Percentiles rank a stretch among this genome's conserved stretches.
These are phyloP conservation scores for Clonostachys solani DNA, from an alignment of 2,329 filamentous ascomycete genomes.

Conservation along the genomic window DNA sequence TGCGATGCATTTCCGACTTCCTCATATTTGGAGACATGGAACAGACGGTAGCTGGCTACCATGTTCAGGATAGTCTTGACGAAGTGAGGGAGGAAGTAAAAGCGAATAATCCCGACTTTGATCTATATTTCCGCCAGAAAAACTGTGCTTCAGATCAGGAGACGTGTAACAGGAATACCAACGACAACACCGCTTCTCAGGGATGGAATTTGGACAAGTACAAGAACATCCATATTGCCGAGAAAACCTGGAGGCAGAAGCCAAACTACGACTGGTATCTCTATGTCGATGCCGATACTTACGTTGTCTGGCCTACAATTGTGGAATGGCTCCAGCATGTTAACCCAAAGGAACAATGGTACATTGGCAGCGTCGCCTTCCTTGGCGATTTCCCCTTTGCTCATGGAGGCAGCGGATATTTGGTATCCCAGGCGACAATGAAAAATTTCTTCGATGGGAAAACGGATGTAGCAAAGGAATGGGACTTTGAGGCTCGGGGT, in stretches of 20 bases:
- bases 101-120: slow-evolving; percentile 43
- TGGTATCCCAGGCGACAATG: slow-evolving; percentile 48
- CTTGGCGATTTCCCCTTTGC: slow-evolving; percentile 39
- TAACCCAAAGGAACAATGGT: slow-evolving; percentile 35
- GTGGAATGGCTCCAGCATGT: slow-evolving; percentile 40
- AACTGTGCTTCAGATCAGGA: slow-evolving; percentile 39
- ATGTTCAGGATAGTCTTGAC: slow-evolving; percentile 41
- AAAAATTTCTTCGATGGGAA: slow-evolving; percentile 33
- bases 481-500: slow-evolving; percentile 31
- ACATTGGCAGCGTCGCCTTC: slow-evolving; percentile 44
- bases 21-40: slow-evolving; percentile 55
- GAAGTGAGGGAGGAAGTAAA: slow-evolving; percentile 35
- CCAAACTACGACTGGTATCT: slow-evolving; percentile 55
- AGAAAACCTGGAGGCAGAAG: slow-evolving; percentile 44
- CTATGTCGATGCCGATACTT: slow-evolving; percentile 56
- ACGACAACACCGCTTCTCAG: slow-evolving; percentile 15
- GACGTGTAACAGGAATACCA: slow-evolving; percentile 31
- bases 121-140: slow-evolving; percentile 39
- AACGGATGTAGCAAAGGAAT: slow-evolving; percentile 37
- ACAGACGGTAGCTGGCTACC: slow-evolving; percentile 36
- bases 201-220: slow-evolving; percentile 57
- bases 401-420: slow-evolving; percentile 53
- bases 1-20: slow-evolving; percentile 44
- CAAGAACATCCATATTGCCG: slow-evolving; percentile 57
- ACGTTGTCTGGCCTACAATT: slow-evolving; percentile 49